Evolutionary conservation across 768 basidiomycete genomes (phyloP).

Genomic region (Boletus pseudo-olivaceus): DNA sequence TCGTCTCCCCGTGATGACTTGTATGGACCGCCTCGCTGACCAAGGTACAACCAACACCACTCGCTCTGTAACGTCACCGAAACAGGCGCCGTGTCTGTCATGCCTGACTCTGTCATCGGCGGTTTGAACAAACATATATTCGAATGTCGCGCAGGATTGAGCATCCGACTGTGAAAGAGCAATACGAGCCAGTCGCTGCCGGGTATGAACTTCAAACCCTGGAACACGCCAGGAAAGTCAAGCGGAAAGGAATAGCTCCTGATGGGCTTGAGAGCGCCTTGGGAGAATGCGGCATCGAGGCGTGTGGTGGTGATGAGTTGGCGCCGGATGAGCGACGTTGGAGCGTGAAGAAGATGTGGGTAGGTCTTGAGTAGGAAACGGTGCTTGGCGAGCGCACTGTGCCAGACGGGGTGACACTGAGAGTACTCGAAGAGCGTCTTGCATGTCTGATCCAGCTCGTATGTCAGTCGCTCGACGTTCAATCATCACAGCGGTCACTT

Average conservation of each 20-base stretch:
- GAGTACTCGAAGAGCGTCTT: slow-evolving; percentile 24
- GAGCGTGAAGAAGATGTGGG: slow-evolving; percentile 21
- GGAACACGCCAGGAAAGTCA: slow-evolving; percentile 29
- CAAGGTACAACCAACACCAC: slow-evolving; percentile 26
- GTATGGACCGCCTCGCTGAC: slow-evolving; percentile 25
- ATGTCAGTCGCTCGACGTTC: not conserved
- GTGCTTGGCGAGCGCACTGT: slow-evolving; percentile 20
- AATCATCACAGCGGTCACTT: slow-evolving; percentile 5
- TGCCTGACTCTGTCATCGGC: not conserved
- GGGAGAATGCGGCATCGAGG: slow-evolving; percentile 21
- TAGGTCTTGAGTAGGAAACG: slow-evolving; percentile 24
- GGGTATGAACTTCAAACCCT: slow-evolving; percentile 30
- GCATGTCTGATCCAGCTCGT: slow-evolving; percentile 18
- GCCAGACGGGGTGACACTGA: slow-evolving; percentile 26
- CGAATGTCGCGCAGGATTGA: slow-evolving; percentile 29
- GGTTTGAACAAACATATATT: slow-evolving; percentile 29
- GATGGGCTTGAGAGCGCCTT: slow-evolving; percentile 12
- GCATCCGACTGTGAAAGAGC: slow-evolving; percentile 29
- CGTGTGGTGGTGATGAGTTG: slow-evolving; percentile 23
- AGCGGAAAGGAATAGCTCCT: slow-evolving; percentile 27
- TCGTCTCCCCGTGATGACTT: slow-evolving; percentile 31
- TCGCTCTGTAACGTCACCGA: slow-evolving; percentile 30
- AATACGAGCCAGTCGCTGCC: slow-evolving; percentile 30
- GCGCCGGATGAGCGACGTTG: slow-evolving; percentile 19
- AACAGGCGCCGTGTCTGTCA: not conserved